phyloP scores from a whole-genome alignment of 176 grass and related monocot species.

The Oryza meridionalis region DNA sequence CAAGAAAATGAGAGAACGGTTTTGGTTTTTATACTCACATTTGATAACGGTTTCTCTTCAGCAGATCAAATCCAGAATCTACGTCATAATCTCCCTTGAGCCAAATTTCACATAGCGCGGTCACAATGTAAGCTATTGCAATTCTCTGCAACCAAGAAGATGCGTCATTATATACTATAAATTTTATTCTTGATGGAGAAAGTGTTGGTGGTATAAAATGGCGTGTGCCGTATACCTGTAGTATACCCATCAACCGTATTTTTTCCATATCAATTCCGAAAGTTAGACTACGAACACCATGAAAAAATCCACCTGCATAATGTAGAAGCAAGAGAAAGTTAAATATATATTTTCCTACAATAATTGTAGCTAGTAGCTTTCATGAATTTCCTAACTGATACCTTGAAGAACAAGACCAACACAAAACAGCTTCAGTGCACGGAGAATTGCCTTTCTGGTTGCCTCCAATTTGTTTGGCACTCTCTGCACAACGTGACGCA shows the following conservation, averaged over 20 bases:
- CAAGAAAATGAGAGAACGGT: background rate
- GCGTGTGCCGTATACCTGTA: conserved; percentile 58
- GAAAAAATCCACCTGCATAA: conserved; percentile 78
- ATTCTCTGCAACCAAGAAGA: conserved; percentile 74
- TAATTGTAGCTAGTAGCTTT: background rate
- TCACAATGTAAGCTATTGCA: conserved; percentile 77
- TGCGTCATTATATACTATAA: background rate
- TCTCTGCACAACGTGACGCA: conserved; percentile 54
- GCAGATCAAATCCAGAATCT: conserved; percentile 54
- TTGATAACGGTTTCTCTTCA: conserved; percentile 68
- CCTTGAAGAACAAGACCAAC: conserved; percentile 95
- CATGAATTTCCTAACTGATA: conserved; percentile 27
- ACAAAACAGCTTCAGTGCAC: conserved; percentile 77
- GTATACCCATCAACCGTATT: conserved; percentile 81
- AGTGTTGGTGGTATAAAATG: background rate
- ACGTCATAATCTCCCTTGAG: conserved; percentile 57
- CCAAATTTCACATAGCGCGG: conserved; percentile 91
- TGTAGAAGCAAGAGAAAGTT: conserved; percentile 17
- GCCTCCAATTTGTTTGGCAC: conserved; percentile 62
- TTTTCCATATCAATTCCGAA: conserved; percentile 73
- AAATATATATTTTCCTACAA: conserved; percentile 6
- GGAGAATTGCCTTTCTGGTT: conserved; percentile 73
- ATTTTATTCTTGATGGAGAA: background rate
- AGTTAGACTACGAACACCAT: conserved; percentile 76
- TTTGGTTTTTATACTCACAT: conserved; percentile 52